phyloP scores from a whole-genome alignment of 352 stramenopile genomes.

The Aphanomyces cochlioides region DNA sequence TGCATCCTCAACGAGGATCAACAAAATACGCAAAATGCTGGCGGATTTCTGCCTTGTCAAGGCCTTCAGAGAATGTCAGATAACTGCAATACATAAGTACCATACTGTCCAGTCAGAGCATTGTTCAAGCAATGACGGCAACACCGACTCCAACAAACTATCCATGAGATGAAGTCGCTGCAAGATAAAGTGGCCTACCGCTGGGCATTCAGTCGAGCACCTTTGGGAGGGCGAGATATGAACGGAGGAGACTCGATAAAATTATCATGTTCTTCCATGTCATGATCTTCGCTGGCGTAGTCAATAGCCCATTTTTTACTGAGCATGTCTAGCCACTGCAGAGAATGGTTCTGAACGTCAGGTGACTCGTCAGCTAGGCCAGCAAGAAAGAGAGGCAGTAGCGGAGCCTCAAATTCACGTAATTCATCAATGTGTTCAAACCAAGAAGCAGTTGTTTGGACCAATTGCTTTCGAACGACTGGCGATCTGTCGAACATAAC shows the following conservation, averaged over 20 bases:
- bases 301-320: conserved; percentile 46
- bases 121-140: conserved; percentile 62
- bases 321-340: conserved; percentile 48
- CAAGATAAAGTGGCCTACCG: no score
- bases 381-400: conserved; percentile 68
- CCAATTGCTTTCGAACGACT: conserved; percentile 67
- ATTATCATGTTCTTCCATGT: conserved; percentile 37
- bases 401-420: conserved; percentile 52
- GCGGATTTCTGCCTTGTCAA: conserved; percentile 72
- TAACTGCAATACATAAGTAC: neutral
- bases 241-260: conserved; percentile 35
- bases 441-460: conserved; percentile 56
- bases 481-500: conserved; percentile 65
- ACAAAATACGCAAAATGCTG: conserved; percentile 57
- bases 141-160: conserved; percentile 46
- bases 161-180: no score
- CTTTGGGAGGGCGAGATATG: conserved; percentile 41
- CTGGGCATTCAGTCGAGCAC: conserved; percentile 34
- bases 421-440: conserved; percentile 50
- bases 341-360: conserved; percentile 47
- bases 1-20: conserved; percentile 59
- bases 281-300: conserved; percentile 32
- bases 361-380: conserved; percentile 65
- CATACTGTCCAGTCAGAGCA: conserved; percentile 74
- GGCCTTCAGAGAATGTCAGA: conserved; percentile 34